Percentiles rank a stretch among this genome's conserved stretches.
phyloP scores from a whole-genome alignment of 257 asterid species.

The Scutellaria barbata region DNA sequence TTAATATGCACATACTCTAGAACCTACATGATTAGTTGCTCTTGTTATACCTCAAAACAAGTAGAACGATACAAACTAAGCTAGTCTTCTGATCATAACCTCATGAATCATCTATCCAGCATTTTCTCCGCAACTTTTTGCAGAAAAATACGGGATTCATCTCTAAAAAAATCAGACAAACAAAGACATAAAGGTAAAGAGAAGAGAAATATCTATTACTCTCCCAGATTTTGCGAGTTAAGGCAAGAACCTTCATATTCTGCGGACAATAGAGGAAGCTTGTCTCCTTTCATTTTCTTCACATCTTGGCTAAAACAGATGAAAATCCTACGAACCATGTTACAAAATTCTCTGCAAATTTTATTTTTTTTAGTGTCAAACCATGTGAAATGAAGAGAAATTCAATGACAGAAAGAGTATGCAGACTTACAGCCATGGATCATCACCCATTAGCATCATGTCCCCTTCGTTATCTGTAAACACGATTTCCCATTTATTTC shows the following conservation, averaged over 20 bases:
- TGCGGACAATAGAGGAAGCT: slow-evolving; percentile 48
- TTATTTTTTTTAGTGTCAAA: not conserved
- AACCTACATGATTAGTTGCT: slow-evolving; percentile 39
- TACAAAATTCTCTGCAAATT: slow-evolving; percentile 73
- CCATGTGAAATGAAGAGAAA: not conserved
- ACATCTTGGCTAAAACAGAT: slow-evolving; percentile 75
- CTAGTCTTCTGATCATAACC: too few relatives aligned
- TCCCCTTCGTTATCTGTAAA: slow-evolving; percentile 96
- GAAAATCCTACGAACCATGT: slow-evolving; percentile 75
- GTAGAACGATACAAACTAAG: slow-evolving; percentile 26
- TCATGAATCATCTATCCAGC: not conserved
- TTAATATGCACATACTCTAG: slow-evolving; percentile 47
- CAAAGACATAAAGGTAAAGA: too few relatives aligned
- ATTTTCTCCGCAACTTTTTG: not conserved
- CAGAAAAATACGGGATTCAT: not conserved
- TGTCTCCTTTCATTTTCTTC: slow-evolving; percentile 70
- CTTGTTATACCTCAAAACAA: slow-evolving; percentile 25
- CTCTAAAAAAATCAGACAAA: not conserved
- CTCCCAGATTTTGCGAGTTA: slow-evolving; percentile 40
- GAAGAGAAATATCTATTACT: slow-evolving; percentile 18
- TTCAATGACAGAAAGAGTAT: not conserved
- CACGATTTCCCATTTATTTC: slow-evolving; percentile 82
- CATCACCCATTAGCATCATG: slow-evolving; percentile 94
- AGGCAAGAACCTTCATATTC: slow-evolving; percentile 48
- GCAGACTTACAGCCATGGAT: slow-evolving; percentile 95